Evolutionary conservation across 192 early-diverging fungal species (phyloP).

Genomic region (Jimgerdemannia flammicorona): DNA sequence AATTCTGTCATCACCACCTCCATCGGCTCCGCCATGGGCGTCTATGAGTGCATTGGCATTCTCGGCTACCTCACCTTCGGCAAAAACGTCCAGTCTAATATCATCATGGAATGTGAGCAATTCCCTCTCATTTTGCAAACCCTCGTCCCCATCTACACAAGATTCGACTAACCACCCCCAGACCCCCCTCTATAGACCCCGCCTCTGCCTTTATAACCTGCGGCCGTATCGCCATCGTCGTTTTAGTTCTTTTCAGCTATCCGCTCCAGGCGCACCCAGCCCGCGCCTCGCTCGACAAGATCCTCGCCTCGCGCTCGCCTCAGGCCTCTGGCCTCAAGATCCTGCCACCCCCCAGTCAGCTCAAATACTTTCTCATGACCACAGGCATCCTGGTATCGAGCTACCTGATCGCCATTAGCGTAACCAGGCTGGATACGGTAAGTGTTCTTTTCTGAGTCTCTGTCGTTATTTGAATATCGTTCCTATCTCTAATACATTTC

Average conservation of each 20-base stretch:
- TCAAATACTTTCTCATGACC: slow-evolving; percentile 64
- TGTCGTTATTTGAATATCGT: not conserved
- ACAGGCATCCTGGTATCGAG: slow-evolving; percentile 60
- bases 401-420: slow-evolving; percentile 70
- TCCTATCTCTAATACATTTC: too few relatives aligned
- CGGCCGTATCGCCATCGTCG: slow-evolving; percentile 84
- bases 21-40: slow-evolving; percentile 66
- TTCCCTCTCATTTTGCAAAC: not conserved
- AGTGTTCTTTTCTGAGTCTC: slow-evolving; percentile 3
- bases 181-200: slow-evolving; percentile 46
- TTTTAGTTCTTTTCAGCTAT: slow-evolving; percentile 87
- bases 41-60: slow-evolving; percentile 85
- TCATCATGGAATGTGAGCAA: slow-evolving; percentile 74
- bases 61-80: slow-evolving; percentile 94
- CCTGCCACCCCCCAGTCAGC: slow-evolving; percentile 37
- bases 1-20: slow-evolving; percentile 68
- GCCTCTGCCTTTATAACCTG: slow-evolving; percentile 65
- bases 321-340: slow-evolving; percentile 13
- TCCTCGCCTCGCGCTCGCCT: slow-evolving; percentile 43
- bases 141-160: not conserved
- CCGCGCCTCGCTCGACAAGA: slow-evolving; percentile 86
- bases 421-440: slow-evolving; percentile 77
- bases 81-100: slow-evolving; percentile 72
- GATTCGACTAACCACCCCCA: not conserved
- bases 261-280: slow-evolving; percentile 94